Percentiles rank a stretch among this genome's conserved stretches.
Conservation (phyloP, 2,329 filamentous ascomycete genomes). For the Stagonosporopsis vannaccii region DNA sequence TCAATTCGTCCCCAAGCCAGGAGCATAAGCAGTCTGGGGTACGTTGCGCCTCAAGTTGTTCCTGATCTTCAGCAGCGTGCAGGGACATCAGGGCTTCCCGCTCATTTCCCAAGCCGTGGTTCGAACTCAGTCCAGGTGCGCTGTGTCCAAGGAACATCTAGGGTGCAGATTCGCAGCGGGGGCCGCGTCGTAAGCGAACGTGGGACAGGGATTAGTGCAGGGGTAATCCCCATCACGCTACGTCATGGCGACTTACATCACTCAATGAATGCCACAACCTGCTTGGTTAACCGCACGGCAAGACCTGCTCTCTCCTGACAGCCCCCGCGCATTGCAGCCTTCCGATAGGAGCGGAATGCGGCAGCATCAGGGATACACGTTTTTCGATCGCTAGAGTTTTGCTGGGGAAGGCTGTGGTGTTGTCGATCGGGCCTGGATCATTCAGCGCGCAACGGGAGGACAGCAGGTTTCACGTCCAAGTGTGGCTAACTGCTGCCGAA, state of each 20-base stretch:
- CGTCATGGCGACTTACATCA: conserved; percentile 23
- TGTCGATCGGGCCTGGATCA: conserved; percentile 41
- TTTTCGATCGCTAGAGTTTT: conserved; percentile 18
- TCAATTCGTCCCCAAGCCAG: background rate
- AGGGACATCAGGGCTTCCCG: conserved; percentile 14
- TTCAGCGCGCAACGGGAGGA: conserved; percentile 8
- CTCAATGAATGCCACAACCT: conserved; percentile 24
- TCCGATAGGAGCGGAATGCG: conserved; percentile 29
- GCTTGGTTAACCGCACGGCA: conserved; percentile 31
- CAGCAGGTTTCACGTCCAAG: conserved; percentile 13
- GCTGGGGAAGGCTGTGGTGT: conserved; percentile 26
- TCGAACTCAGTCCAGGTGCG: conserved; percentile 11
- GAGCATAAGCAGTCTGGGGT: conserved; percentile 1
- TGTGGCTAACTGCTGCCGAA: conserved; percentile 9
- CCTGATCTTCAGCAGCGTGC: conserved; percentile 16
- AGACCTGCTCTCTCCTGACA: conserved; percentile 19
- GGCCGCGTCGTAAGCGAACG: conserved; percentile 24
- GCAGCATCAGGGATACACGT: conserved; percentile 23
- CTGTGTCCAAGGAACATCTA: conserved; percentile 15
- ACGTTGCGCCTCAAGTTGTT: conserved; percentile 11
- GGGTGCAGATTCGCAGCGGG: conserved; percentile 15
- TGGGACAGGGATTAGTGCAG: conserved; percentile 10
- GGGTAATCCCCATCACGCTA: conserved; percentile 28
- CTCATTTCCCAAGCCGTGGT: conserved; percentile 12
- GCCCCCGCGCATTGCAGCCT: conserved; percentile 14